Conservation (phyloP, 345 rosid genomes). For the Populus davidiana region DNA sequence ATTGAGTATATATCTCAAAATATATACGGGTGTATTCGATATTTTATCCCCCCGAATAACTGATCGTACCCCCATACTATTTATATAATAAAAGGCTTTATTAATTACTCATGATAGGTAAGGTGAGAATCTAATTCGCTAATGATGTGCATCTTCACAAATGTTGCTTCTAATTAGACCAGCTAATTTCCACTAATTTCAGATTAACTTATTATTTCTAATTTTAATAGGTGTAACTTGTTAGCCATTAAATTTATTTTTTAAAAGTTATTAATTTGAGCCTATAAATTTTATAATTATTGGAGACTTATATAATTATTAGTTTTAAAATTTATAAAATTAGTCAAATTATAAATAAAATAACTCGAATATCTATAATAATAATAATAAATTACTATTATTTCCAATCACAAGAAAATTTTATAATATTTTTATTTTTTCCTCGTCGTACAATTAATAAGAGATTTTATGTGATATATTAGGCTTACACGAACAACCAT, state of each 20-base stretch:
- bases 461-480: not conserved
- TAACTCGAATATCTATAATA: too few species aligned
- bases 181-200: conserved; percentile 52
- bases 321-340: fast-evolving
- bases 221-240: not conserved
- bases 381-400: not conserved
- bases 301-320: too few species aligned
- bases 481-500: not conserved
- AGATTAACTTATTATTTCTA: conserved; percentile 30
- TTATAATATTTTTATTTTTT: too few species aligned
- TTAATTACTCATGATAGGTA: conserved; percentile 6
- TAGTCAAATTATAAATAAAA: too few species aligned
- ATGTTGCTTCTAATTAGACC: conserved; percentile 53
- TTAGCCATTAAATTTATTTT: too few species aligned
- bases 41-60: too few species aligned
- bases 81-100: not conserved
- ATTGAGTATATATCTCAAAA: too few species aligned
- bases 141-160: conserved; percentile 27
- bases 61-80: too few species aligned
- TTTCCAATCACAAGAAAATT: not conserved
- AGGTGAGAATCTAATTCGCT: conserved; percentile 37
- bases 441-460: too few species aligned
- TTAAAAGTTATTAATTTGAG: fast-evolving
- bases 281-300: fast-evolving
- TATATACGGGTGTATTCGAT: too few species aligned